A percentile compares a stretch with the other conserved stretches of the same genome.
phyloP scores from a whole-genome alignment of 306 rosid genomes.

The Citrullus amarus region DNA sequence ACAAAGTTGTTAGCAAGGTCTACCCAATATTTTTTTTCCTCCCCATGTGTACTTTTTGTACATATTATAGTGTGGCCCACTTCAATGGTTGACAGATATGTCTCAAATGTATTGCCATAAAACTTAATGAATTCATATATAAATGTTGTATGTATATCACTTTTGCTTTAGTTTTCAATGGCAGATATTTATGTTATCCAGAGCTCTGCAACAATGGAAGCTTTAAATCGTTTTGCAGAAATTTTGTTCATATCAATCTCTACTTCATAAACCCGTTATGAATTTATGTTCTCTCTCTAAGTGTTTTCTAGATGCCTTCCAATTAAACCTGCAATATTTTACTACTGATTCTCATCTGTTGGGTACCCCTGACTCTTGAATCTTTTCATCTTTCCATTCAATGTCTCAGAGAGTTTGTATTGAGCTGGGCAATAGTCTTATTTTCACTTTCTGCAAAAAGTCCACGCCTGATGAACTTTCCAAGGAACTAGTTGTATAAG shows the following conservation, averaged over 20 bases:
- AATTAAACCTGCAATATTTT: not conserved
- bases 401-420: not conserved
- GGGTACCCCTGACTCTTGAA: too few relatives aligned
- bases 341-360: too few relatives aligned
- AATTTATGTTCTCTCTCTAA: not conserved
- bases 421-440: not conserved
- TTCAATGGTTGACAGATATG: not conserved
- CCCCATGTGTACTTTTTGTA: not conserved
- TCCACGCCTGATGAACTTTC: not conserved
- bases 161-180: not conserved
- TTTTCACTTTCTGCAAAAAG: not conserved
- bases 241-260: not conserved
- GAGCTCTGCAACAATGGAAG: not conserved
- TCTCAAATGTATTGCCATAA: not conserved
- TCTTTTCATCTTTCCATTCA: too few relatives aligned
- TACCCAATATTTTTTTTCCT: not conserved
- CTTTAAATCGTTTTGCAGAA: not conserved
- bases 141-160: not conserved
- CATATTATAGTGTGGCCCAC: conserved; percentile 1
- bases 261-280: not conserved
- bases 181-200: not conserved
- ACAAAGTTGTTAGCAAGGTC: conserved; percentile 3
- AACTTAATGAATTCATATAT: not conserved
- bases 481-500: not conserved
- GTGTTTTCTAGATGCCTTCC: not conserved